Percentiles rank a stretch among this genome's conserved stretches.
Evolutionary conservation across 176 grass and related monocot species (phyloP).

Genomic region (Alloteropsis semialata): DNA sequence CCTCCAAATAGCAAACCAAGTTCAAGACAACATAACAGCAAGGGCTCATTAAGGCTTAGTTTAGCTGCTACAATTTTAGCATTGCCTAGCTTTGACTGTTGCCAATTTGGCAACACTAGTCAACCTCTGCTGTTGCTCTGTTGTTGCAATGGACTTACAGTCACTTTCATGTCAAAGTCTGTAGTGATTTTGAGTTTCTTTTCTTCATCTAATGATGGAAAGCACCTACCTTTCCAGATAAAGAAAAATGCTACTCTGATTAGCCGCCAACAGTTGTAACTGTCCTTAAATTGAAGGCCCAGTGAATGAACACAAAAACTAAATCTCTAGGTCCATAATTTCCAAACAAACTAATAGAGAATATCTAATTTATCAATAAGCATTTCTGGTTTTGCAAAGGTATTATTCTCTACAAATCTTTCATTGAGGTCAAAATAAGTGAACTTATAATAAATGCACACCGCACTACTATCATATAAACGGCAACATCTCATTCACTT

Average conservation of each 20-base stretch:
- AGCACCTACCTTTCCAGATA: neutral
- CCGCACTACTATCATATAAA: constrained; percentile 1
- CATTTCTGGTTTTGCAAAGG: neutral
- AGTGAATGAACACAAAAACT: neutral
- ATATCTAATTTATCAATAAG: neutral
- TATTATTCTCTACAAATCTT: neutral
- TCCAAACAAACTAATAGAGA: neutral
- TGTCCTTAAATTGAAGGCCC: neutral
- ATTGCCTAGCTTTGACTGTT: neutral
- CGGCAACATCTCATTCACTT: neutral
- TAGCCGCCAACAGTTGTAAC: neutral
- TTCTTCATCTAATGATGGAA: neutral
- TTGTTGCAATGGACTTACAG: neutral
- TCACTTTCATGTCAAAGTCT: neutral
- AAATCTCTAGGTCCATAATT: neutral
- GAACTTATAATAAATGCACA: neutral
- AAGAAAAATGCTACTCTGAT: neutral
- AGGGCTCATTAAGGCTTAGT: neutral
- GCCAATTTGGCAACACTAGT: neutral
- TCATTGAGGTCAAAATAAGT: neutral
- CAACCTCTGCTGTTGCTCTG: neutral
- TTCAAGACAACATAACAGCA: neutral
- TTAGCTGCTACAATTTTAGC: neutral
- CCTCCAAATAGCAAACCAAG: neutral
- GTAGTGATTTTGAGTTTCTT: neutral